Evolutionary conservation across 192 early-diverging fungal species (phyloP).

Genomic region (Linnemannia exigua): DNA sequence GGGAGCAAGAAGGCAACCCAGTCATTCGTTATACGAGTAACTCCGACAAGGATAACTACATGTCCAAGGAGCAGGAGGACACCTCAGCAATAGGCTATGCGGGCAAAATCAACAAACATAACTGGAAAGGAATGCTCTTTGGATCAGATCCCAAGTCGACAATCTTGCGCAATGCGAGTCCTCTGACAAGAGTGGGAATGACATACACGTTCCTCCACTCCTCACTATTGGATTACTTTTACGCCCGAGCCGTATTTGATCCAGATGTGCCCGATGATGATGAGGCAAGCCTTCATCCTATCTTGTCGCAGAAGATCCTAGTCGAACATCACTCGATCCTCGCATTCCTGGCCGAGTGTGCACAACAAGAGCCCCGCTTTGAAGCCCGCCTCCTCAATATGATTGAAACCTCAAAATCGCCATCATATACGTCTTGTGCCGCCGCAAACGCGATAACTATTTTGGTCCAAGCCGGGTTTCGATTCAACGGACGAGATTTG

Average conservation of each 20-base stretch:
- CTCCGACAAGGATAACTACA: not conserved
- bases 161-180: not conserved
- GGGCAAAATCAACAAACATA: not conserved
- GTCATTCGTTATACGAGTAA: not conserved
- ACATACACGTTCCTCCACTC: constrained; percentile 8
- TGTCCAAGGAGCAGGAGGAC: not conserved
- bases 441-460: constrained; percentile 13
- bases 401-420: not conserved
- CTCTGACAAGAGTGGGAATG: not conserved
- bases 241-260: not conserved
- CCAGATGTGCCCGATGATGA: not conserved
- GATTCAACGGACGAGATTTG: constrained; percentile 15
- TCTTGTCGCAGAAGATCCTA: not conserved
- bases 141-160: not conserved
- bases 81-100: not conserved
- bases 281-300: not conserved
- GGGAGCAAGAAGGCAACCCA: not conserved
- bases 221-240: constrained; percentile 12
- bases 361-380: not conserved
- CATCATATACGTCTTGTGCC: not conserved
- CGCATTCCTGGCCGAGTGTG: not conserved
- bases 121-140: constrained; percentile 5
- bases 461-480: constrained; percentile 9
- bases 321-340: not conserved
- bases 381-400: not conserved